Percentiles rank a stretch among this genome's conserved stretches.
These are phyloP conservation scores for Mycena capillaripes DNA, from an alignment of 768 basidiomycete species.

Conservation along the genomic window DNA sequence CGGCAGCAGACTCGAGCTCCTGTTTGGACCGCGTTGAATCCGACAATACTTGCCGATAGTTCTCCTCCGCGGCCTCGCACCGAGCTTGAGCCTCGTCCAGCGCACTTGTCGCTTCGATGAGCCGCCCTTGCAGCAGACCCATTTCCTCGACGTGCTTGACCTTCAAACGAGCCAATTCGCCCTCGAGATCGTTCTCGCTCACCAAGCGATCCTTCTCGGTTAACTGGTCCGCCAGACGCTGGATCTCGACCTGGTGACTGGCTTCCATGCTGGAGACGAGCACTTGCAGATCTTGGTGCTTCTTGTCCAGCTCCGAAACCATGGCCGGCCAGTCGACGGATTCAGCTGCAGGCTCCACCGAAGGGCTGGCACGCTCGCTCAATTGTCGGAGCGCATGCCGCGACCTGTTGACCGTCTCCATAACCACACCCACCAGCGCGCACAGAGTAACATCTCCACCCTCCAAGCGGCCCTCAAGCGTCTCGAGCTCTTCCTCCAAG, in stretches of 20 bases:
- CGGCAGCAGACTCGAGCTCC: constrained; percentile 45
- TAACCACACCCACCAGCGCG: constrained; percentile 54
- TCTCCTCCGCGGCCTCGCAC: constrained; percentile 49
- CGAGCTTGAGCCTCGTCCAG: constrained; percentile 51
- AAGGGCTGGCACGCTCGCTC: not conserved
- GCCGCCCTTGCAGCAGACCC: constrained; percentile 50
- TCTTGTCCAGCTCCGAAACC: constrained; percentile 32
- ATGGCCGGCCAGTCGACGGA: constrained; percentile 28
- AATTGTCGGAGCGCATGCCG: constrained; percentile 40
- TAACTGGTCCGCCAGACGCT: constrained; percentile 45
- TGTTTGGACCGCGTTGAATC: constrained; percentile 48
- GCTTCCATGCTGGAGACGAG: constrained; percentile 35
- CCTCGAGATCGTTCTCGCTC: constrained; percentile 39
- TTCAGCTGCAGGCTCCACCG: not conserved
- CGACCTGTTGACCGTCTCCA: constrained; percentile 51
- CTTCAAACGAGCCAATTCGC: constrained; percentile 48
- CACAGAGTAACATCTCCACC: constrained; percentile 52
- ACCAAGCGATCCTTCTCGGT: constrained; percentile 43
- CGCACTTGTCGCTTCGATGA: constrained; percentile 51
- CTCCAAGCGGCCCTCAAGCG: constrained; percentile 40
- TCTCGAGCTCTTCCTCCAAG: constrained; percentile 75
- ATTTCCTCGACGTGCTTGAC: constrained; percentile 54
- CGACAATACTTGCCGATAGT: constrained; percentile 50
- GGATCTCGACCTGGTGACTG: constrained; percentile 43
- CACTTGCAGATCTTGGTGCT: constrained; percentile 26